Percentiles rank a stretch among this genome's conserved stretches.
Evolutionary conservation across 352 stramenopile genomes (phyloP).

Genomic region (Phytophthora ohioensis): DNA sequence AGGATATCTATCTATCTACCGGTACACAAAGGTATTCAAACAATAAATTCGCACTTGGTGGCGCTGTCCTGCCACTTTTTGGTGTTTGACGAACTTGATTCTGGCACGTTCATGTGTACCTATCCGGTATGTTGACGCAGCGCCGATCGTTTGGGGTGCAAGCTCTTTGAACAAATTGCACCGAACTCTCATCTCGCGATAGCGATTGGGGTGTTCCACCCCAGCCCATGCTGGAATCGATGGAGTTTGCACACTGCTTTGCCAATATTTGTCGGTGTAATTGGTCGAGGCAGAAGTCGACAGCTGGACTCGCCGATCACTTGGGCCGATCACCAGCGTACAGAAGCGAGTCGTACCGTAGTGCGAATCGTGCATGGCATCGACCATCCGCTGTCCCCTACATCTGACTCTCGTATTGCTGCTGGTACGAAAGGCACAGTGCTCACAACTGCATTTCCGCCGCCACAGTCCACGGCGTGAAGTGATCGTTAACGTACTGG

Average conservation of each 20-base stretch:
- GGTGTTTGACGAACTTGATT: constrained; percentile 22
- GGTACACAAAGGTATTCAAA: constrained; percentile 11
- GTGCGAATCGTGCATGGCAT: constrained; percentile 33
- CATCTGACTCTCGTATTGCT: constrained; percentile 36
- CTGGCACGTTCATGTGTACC: constrained; percentile 2
- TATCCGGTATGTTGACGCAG: constrained; percentile 24
- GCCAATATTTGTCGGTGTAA: constrained; percentile 12
- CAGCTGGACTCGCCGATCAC: constrained; percentile 38
- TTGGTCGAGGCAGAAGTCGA: constrained; percentile 8
- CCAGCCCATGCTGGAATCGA: constrained; percentile 9
- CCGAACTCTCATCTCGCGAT: constrained; percentile 17
- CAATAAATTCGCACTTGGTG: not conserved
- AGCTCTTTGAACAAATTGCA: constrained; percentile 20
- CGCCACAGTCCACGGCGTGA: constrained; percentile 18
- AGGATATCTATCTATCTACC: not conserved
- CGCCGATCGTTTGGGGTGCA: constrained; percentile 17
- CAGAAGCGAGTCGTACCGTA: constrained; percentile 41
- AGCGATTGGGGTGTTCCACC: constrained; percentile 14
- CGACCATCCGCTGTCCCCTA: constrained; percentile 31
- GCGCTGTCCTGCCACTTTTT: not conserved
- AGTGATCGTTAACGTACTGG: constrained; percentile 15
- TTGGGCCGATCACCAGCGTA: constrained; percentile 31
- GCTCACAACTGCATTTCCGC: constrained; percentile 35
- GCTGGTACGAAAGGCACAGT: constrained; percentile 12
- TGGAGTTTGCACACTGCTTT: not conserved